Conservation (phyloP, 2,329 filamentous ascomycete species). For the Colletotrichum aenigma region DNA sequence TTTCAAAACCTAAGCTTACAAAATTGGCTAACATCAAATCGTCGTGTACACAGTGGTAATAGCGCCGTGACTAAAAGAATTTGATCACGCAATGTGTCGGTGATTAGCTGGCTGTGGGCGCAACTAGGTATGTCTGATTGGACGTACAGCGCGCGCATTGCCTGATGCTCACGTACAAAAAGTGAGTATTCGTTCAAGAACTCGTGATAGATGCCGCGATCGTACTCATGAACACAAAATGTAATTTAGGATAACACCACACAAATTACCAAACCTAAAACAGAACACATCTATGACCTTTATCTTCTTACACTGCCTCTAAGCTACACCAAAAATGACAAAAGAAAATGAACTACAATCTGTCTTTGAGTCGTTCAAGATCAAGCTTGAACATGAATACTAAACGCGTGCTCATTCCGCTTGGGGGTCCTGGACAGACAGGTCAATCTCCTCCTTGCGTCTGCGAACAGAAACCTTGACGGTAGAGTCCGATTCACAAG, state of each 20-base stretch:
- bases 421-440: background rate
- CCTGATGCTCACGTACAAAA: background rate
- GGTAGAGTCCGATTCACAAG: background rate
- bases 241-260: background rate
- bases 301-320: background rate
- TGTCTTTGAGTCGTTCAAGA: background rate
- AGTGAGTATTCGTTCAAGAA: no score
- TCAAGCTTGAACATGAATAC: background rate
- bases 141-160: background rate
- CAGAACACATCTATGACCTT: background rate
- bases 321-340: background rate
- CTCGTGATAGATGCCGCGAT: background rate
- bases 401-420: background rate
- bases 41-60: rapidly evolving
- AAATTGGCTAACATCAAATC: background rate
- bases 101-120: background rate
- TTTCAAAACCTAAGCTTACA: background rate
- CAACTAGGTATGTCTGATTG: background rate
- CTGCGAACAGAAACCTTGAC: background rate
- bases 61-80: background rate
- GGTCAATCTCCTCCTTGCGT: background rate
- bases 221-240: background rate
- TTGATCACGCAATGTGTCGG: background rate
- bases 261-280: background rate
- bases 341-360: background rate